Evolutionary conservation across 2,329 filamentous ascomycete species (phyloP), one percentile per base, ranked within the genome.

Genomic region (Didymella keratinophila): DNA sequence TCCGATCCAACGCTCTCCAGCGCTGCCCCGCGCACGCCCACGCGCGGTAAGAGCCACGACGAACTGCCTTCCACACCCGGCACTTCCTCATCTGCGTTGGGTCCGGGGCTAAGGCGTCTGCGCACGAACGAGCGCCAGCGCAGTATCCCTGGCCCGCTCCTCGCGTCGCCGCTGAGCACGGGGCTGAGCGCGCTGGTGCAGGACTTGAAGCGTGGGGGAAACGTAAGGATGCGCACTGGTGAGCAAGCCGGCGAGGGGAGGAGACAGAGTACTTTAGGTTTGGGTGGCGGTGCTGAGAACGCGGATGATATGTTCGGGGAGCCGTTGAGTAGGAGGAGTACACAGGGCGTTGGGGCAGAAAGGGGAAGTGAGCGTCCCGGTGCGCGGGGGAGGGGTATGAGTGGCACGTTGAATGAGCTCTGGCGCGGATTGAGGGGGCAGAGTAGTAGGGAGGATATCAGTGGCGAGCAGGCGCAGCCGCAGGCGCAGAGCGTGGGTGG

Each of bases 181-280:
- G 84, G 83, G 0, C 78, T 90, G 16, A 86, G 81, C 69, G 87
- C 84, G 1, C 84, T 90, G 46, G 86, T 90, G 6, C 87, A 87
- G 9, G 87, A 90, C 62, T 83, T 86, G 21, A 78, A 89, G 25
- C 82, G 86, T n/a, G 82, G 85, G 16, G 84, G 85, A 14, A 53
- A 25, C 39, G 50, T 58, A 27, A 39, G 56, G 3, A 53, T 53
- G 56, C 44, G 56, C 16, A 50, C 49, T 3, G 56, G 50, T 14
- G 49, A 58, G 39, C 6, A 4, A 25, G 23, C n/a, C n/a, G n/a
- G 23, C 23, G 50, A 54, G 23, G 50, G 39, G 20, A 50, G 68
- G 14, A 28, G 70, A 18, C 65, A 65, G 41, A 72, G 68, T 37
- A 64, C 70, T 1, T 32, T 74, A 0, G 69, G 70, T 0, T 62